These are phyloP conservation scores for Paraurostyla sp. DNA, from an alignment of 73 alveolate species.

Conservation along the genomic window DNA sequence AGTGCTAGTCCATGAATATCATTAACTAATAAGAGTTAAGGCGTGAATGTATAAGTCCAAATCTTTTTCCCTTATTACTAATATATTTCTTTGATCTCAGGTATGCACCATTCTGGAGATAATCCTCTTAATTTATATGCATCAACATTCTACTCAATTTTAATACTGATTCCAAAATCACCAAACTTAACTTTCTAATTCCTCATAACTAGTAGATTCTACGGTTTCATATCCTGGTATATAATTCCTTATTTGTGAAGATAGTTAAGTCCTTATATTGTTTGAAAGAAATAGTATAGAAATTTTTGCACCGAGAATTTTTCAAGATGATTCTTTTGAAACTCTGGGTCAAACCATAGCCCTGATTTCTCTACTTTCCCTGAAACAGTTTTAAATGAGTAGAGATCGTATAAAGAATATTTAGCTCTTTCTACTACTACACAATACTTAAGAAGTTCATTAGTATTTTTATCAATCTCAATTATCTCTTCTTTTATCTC, in stretches of 20 bases:
- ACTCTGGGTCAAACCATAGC: constrained; percentile 26
- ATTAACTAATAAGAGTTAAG: neutral
- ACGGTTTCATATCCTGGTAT: constrained; percentile 28
- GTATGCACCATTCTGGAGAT: constrained; percentile 43
- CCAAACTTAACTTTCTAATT: constrained; percentile 32
- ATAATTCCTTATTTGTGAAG: constrained; percentile 18
- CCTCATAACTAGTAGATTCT: constrained; percentile 45
- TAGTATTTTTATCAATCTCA: neutral
- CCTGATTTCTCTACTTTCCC: neutral
- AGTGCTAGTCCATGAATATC: constrained; percentile 22
- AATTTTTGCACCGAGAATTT: neutral
- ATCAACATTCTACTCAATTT: neutral
- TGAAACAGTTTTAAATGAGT: neutral
- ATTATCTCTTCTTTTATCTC: constrained; percentile 44
- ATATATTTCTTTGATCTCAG: neutral
- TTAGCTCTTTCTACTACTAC: constrained; percentile 49
- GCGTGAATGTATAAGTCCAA: neutral
- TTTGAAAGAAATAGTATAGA: neutral
- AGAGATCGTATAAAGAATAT: constrained; percentile 14
- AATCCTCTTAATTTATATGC: constrained; percentile 26
- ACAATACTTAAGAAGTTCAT: constrained; percentile 21
- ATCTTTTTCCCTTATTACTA: neutral
- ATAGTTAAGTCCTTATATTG: constrained; percentile 1
- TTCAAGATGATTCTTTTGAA: neutral
- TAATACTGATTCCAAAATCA: constrained; percentile 45